Conservation (phyloP, 2,329 filamentous ascomycete species). For the Helotiales sp. region DNA sequence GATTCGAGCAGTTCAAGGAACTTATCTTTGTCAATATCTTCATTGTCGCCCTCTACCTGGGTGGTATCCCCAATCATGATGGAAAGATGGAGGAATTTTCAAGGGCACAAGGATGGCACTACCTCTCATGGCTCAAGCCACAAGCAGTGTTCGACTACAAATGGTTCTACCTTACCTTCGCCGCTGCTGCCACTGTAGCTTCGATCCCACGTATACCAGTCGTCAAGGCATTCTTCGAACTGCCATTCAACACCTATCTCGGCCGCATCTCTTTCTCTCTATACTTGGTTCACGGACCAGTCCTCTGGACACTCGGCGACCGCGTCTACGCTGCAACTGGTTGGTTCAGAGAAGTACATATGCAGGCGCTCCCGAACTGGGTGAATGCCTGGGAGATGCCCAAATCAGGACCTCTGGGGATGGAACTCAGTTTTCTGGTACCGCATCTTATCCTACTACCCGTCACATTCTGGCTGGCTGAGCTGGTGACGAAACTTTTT, state of each 20-base stretch:
- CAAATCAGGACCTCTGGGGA: constrained; percentile 63
- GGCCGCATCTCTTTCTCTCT: constrained; percentile 62
- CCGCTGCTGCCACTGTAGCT: constrained; percentile 57
- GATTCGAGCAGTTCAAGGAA: constrained; percentile 48
- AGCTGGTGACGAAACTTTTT: constrained; percentile 55
- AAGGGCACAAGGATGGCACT: constrained; percentile 49
- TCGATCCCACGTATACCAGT: constrained; percentile 55
- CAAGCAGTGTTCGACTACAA: constrained; percentile 67
- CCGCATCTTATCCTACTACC: constrained; percentile 62
- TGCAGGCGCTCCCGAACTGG: constrained; percentile 51
- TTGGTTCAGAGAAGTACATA: constrained; percentile 50
- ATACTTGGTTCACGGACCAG: constrained; percentile 64
- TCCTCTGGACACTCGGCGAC: constrained; percentile 61
- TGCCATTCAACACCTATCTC: constrained; percentile 59
- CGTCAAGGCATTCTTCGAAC: constrained; percentile 62
- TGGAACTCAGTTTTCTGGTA: constrained; percentile 60
- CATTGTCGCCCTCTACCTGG: constrained; percentile 53
- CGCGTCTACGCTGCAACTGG: constrained; percentile 63
- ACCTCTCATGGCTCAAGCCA: constrained; percentile 55
- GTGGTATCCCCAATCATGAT: constrained; percentile 58
- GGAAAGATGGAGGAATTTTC: constrained; percentile 49
- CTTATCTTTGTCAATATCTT: constrained; percentile 55
- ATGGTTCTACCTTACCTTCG: constrained; percentile 68
- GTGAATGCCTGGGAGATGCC: constrained; percentile 61
- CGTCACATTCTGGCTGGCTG: constrained; percentile 58